Conservation (phyloP, 345 rosid genomes). For the Corymbia maculata region DNA sequence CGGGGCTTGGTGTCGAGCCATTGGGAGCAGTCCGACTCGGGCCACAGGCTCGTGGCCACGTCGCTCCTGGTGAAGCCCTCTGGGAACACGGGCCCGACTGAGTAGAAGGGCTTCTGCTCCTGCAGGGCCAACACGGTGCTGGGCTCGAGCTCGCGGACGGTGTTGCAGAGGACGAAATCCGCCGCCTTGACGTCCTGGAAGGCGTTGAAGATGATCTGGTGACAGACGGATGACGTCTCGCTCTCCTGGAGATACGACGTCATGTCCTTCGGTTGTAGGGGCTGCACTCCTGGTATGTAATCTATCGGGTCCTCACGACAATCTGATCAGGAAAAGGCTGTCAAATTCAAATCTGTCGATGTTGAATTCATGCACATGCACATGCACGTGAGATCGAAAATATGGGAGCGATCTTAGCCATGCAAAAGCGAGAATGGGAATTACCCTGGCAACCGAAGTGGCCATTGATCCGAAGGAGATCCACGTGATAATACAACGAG, state of each 20-base stretch:
- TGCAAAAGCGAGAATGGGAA: not conserved
- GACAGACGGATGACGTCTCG: conserved; percentile 34
- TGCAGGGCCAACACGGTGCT: conserved; percentile 37
- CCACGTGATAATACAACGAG: conserved; percentile 38
- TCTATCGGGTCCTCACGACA: conserved; percentile 40
- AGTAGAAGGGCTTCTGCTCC: conserved; percentile 33
- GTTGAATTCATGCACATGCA: not conserved
- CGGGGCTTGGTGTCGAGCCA: conserved; percentile 58
- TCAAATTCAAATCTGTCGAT: not conserved
- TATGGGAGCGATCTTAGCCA: not conserved
- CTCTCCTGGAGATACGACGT: conserved; percentile 70
- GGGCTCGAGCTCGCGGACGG: conserved; percentile 56
- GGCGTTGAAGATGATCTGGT: conserved; percentile 45
- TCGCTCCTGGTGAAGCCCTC: conserved; percentile 14
- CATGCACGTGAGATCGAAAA: not conserved
- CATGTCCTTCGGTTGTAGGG: conserved; percentile 52
- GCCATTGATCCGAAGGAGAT: conserved; percentile 40
- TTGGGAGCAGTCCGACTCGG: conserved; percentile 71
- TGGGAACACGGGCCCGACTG: conserved; percentile 81
- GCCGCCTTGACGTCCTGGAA: conserved; percentile 49
- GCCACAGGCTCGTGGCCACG: conserved; percentile 71
- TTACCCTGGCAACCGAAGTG: conserved; percentile 49
- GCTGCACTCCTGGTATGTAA: conserved; percentile 66
- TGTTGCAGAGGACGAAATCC: conserved; percentile 68
- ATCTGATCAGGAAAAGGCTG: conserved; percentile 10